phyloP scores from a whole-genome alignment of 208 protist genomes.

The Leishmania tropica region DNA sequence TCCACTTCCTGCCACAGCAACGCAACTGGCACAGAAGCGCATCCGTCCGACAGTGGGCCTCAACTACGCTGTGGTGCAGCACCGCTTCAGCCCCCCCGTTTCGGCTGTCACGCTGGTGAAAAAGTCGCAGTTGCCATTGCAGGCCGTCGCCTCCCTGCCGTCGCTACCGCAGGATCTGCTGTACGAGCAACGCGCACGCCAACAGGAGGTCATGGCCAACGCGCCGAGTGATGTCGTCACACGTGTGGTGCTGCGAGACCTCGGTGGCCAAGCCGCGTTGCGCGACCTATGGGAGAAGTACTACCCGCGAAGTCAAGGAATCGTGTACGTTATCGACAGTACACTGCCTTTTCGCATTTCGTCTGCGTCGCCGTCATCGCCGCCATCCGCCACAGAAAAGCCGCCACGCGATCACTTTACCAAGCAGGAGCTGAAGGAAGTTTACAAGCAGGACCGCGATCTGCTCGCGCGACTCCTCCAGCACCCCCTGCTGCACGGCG shows the following conservation, averaged over 20 bases:
- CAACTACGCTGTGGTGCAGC: slow-evolving; percentile 95
- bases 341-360: slow-evolving; percentile 18
- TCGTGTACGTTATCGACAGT: slow-evolving; percentile 96
- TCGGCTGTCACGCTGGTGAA: slow-evolving; percentile 11
- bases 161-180: slow-evolving; percentile 16
- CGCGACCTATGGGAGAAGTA: slow-evolving; percentile 96
- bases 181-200: slow-evolving; percentile 16
- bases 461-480: slow-evolving; percentile 72
- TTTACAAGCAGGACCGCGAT: slow-evolving; percentile 42
- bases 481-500: slow-evolving; percentile 79
- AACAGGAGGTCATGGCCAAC: slow-evolving; percentile 13
- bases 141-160: slow-evolving; percentile 44
- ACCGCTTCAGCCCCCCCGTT: slow-evolving; percentile 44
- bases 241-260: slow-evolving; percentile 94
- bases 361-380: not conserved
- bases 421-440: slow-evolving; percentile 17
- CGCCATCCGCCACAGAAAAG: not conserved
- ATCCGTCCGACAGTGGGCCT: slow-evolving; percentile 98
- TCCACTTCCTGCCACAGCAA: slow-evolving; percentile 23
- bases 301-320: slow-evolving; percentile 91
- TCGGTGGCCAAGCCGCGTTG: slow-evolving; percentile 95
- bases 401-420: slow-evolving; percentile 28
- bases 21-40: slow-evolving; percentile 57
- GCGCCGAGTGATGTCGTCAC: slow-evolving; percentile 33
- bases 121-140: slow-evolving; percentile 86